Evolutionary conservation across 2,329 filamentous ascomycete species (phyloP).

Genomic region (Thielaviopsis cerberus): DNA sequence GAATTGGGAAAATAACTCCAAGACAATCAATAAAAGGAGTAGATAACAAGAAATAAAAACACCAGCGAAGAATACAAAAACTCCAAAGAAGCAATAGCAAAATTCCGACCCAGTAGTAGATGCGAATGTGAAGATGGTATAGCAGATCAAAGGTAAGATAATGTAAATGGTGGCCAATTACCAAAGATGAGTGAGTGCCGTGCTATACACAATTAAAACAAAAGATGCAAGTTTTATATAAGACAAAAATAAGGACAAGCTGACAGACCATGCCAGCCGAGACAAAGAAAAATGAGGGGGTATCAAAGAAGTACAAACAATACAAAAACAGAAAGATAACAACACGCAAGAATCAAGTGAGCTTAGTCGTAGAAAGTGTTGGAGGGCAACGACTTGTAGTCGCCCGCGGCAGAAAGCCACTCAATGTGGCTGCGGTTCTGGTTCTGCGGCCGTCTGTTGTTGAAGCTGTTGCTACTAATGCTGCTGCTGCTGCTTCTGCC

Average conservation of each 20-base stretch:
- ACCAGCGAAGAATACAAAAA: neutral
- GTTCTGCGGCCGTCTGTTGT: neutral
- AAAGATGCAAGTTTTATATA: neutral
- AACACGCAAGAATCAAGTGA: neutral
- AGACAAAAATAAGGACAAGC: neutral
- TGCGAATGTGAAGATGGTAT: neutral
- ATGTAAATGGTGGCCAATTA: neutral
- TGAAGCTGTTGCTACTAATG: too few relatives aligned
- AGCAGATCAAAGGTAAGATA: neutral
- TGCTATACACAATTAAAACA: neutral
- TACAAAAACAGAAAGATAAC: neutral
- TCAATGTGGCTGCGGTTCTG: neutral
- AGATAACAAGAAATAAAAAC: neutral
- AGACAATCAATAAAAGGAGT: neutral
- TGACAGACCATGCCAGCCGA: neutral
- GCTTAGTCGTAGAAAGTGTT: neutral
- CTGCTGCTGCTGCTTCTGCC: neutral
- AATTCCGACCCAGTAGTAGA: neutral
- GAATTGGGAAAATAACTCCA: neutral
- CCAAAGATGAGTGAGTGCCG: neutral
- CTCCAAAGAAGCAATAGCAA: neutral
- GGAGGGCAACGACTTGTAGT: neutral
- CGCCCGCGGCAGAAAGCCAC: slow-evolving; percentile 2
- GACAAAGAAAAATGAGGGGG: neutral
- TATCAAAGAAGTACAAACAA: neutral